phyloP scores from a whole-genome alignment of 2,329 filamentous ascomycete genomes.

The Neonectria neomacrospora region DNA sequence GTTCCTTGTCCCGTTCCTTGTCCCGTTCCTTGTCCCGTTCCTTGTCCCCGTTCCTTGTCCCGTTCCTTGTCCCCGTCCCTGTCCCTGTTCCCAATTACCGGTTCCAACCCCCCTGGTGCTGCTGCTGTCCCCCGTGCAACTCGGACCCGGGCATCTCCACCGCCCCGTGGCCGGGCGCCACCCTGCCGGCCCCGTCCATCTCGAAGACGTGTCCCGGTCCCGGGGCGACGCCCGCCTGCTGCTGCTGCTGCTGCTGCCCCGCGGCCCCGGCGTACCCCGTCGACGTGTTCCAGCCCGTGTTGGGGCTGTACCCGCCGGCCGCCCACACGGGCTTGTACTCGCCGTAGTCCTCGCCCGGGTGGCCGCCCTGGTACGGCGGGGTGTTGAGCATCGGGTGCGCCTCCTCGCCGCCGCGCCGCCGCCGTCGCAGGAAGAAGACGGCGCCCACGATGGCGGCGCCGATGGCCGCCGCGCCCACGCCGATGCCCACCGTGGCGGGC shows the following conservation, averaged over 20 bases:
- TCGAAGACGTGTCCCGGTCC: constrained; percentile 25
- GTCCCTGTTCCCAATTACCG: constrained; percentile 9
- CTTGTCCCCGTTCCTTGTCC: not conserved
- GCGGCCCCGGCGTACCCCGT: constrained; percentile 12
- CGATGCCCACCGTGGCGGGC: constrained; percentile 54
- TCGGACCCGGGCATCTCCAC: constrained; percentile 21
- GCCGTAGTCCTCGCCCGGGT: constrained; percentile 26
- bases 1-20: no score
- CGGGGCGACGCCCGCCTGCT: not conserved
- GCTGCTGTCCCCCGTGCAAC: not conserved
- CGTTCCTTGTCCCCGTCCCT: not conserved
- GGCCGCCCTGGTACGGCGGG: constrained; percentile 28
- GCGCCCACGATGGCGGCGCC: constrained; percentile 44
- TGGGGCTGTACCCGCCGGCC: constrained; percentile 6
- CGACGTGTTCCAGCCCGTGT: constrained; percentile 24
- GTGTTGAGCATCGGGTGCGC: constrained; percentile 45
- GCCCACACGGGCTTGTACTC: constrained; percentile 6
- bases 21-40: not conserved
- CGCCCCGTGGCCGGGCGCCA: not conserved
- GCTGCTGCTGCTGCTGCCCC: not conserved
- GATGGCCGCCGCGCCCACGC: constrained; percentile 49
- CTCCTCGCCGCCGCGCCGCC: constrained; percentile 43
- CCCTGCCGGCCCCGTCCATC: constrained; percentile 38
- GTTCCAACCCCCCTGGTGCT: not conserved
- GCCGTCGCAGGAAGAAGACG: constrained; percentile 45